phyloP scores from a whole-genome alignment of 768 basidiomycete species.

The Auricularia cornea region DNA sequence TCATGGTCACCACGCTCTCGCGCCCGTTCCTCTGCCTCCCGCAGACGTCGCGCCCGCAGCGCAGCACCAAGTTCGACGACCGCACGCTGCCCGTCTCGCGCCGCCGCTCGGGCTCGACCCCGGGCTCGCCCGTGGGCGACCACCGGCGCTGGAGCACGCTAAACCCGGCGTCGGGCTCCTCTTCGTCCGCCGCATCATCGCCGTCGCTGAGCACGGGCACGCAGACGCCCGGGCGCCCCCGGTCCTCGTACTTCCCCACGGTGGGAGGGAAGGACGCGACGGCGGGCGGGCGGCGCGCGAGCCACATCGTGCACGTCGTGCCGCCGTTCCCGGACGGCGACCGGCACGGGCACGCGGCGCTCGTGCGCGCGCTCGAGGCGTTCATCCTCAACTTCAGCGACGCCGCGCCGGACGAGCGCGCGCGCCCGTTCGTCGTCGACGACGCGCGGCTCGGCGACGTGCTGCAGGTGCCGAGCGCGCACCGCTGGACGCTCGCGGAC shows the following conservation, averaged over 20 bases:
- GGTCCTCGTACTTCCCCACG: constrained; percentile 2
- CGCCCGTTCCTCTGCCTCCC: constrained; percentile 24
- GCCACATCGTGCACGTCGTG: neutral
- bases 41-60: neutral
- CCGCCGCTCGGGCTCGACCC: constrained; percentile 5
- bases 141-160: neutral
- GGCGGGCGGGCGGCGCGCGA: constrained; percentile 22
- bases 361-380: constrained; percentile 29
- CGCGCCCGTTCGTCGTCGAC: constrained; percentile 23
- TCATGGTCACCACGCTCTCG: constrained; percentile 32
- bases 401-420: constrained; percentile 16
- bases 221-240: constrained; percentile 12
- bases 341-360: constrained; percentile 16
- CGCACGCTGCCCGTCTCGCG: constrained; percentile 9
- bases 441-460: constrained; percentile 16
- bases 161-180: constrained; percentile 9
- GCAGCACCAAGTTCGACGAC: neutral
- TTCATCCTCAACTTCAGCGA: constrained; percentile 30
- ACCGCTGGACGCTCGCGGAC: constrained; percentile 28
- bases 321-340: constrained; percentile 3
- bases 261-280: constrained; percentile 21
- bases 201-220: constrained; percentile 10
- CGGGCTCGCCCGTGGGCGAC: neutral
- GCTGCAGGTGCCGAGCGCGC: constrained; percentile 4
- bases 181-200: constrained; percentile 4